These are phyloP conservation scores for Polyporus tsugae DNA, from an alignment of 1,284 basidiomycete species.

Conservation along the genomic window DNA sequence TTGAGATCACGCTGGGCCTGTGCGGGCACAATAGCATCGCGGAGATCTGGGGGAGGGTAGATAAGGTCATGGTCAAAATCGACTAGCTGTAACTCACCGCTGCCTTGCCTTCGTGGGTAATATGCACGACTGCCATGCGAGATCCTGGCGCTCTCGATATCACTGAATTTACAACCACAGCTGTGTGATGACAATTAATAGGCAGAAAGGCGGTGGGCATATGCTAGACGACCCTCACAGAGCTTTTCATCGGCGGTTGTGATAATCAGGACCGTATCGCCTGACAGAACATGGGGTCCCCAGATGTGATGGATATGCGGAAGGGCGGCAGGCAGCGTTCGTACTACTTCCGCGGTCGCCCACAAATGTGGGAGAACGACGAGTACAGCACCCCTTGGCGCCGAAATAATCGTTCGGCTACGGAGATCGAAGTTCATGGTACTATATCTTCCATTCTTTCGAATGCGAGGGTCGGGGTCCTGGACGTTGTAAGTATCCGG, in stretches of 20 bases:
- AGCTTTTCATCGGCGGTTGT: neutral
- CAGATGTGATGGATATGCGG: neutral
- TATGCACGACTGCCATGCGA: neutral
- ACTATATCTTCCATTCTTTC: neutral
- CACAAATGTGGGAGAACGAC: neutral
- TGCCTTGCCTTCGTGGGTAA: neutral
- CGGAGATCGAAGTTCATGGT: neutral
- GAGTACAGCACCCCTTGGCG: too few relatives aligned
- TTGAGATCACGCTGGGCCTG: constrained; percentile 59
- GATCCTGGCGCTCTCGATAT: neutral
- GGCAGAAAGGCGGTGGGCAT: neutral
- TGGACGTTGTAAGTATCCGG: neutral
- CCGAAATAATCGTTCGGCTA: neutral
- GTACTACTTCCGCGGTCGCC: neutral
- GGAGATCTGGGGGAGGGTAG: constrained; percentile 45
- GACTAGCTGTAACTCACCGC: neutral
- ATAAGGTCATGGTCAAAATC: constrained; percentile 6
- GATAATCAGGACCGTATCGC: neutral
- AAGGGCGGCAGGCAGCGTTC: neutral
- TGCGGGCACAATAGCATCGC: constrained; percentile 47
- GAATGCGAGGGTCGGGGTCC: neutral
- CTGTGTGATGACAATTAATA: neutral
- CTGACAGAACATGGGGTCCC: neutral
- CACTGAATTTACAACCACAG: neutral
- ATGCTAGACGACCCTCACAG: neutral